Evolutionary conservation across 2,329 filamentous ascomycete species (phyloP), one percentile per base, ranked within the genome.

Genomic region (Hymenoscyphus scutula): DNA sequence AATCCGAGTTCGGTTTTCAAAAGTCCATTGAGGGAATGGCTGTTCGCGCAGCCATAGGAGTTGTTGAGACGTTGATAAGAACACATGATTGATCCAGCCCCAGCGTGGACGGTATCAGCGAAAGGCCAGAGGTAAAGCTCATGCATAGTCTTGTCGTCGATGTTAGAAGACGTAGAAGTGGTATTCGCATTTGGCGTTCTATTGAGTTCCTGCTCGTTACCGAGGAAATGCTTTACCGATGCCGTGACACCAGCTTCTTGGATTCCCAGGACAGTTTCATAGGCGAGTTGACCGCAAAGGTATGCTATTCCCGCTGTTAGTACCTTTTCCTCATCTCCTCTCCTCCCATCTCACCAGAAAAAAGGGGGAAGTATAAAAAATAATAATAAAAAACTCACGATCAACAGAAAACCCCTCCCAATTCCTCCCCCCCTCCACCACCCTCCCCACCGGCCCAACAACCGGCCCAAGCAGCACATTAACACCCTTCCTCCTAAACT

Each of bases 41-140:
- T 89, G 74, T 96, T 92, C 63, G 88, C 83, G 68, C 89, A 91
- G 1, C 84, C 85, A 62, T 88, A 82, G 23, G 84, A 87, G 61
- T 87, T 86, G 73, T 91, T 91, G 65, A 90, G 80, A 79, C 83
- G 82, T 65, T 90, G 88, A 69, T 96, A 96, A 0, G 88, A 86
- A 71, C 90, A 95, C 92, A 96, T 96, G 56, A 93, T 82, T 5
- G 84, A 85, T 0, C 84, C 90, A 0, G 92, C 90, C 19, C 91
- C 90, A 3, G 89, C 90, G 61, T 83, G 84, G n/a, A 96, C 80
- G 11, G 86, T 89, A 68, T 95, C 89, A 7, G 86, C 88, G 74
- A 96, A 96, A 0, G 92, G 92, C 91, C 91, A 96, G 0, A 88
- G 81, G 71, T 96, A 96, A 0, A 96, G 77, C 74, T 92, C 89